A percentile compares a stretch with the other conserved stretches of the same genome.
Conservation (phyloP, 352 stramenopile genomes). For the Pythium aristosporum region DNA sequence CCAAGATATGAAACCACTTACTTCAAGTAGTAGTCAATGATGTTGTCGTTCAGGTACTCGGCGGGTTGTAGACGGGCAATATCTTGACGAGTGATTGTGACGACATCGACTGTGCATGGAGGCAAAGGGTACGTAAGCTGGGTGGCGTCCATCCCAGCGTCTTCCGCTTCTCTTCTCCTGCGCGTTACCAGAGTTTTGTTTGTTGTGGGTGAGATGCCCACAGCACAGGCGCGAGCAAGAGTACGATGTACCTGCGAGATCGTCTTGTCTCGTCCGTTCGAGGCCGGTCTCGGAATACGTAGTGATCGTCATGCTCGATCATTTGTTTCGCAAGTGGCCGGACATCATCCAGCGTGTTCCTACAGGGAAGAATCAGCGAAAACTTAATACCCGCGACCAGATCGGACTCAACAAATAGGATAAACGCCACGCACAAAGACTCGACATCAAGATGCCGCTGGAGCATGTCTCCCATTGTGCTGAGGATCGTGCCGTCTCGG, state of each 20-base stretch:
- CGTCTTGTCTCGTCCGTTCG: constrained; percentile 1
- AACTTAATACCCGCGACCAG: background rate
- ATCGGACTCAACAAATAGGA: background rate
- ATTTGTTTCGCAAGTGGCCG: constrained; percentile 7
- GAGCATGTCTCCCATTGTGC: constrained; percentile 13
- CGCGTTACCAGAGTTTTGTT: background rate
- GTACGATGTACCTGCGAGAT: constrained; percentile 5
- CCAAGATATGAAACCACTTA: constrained; percentile 27
- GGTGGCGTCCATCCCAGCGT: constrained; percentile 16
- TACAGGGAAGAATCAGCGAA: background rate
- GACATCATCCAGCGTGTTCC: constrained; percentile 17
- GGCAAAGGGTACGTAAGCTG: constrained; percentile 69
- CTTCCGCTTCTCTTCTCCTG: constrained; percentile 12
- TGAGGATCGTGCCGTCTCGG: constrained; percentile 6
- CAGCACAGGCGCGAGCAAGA: background rate
- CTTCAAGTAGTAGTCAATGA: constrained; percentile 93
- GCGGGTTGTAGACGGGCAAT: constrained; percentile 53
- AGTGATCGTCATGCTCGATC: constrained; percentile 15
- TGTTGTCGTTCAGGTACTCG: constrained; percentile 91
- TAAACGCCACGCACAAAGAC: constrained; percentile 10
- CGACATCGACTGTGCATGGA: constrained; percentile 67
- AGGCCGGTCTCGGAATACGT: constrained; percentile 6
- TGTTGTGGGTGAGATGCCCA: background rate
- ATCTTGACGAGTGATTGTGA: constrained; percentile 71
- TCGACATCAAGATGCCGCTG: background rate